Base-by-base conservation (phyloP, 2,329 filamentous ascomycete species). In the Microsporum audouinii region DNA sequence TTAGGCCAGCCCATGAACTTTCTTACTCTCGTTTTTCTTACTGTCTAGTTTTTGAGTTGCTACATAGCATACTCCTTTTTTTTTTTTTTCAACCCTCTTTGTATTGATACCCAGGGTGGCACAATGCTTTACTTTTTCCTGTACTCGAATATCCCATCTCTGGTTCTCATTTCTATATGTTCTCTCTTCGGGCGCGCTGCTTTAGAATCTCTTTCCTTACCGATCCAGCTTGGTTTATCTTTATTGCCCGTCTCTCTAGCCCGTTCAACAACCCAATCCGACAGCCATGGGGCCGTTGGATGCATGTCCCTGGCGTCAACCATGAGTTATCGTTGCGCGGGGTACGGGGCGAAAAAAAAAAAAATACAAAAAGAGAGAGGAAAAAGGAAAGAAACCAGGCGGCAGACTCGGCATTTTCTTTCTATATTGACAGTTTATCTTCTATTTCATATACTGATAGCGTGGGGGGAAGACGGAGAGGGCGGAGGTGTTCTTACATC, bases 101-200 rank as follows among this genome's bases (percentile, higher is more conserved):
- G 55, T 57, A 41, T 59, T 59, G 57, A 59, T 59, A 59, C 57
- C 57, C 57, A 45, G 41, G 57, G 57, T 34, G 57, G 57, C 57
- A 59, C 55, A 59, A 34, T 47, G 57, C 39, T 59, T 58, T 58
- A 57, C 31, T 59, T 47, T 59, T 59, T 47, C 31, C 27, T 36
- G 34, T 47, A 38, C 38, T 59, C 39, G 34, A 17, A n/a, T 59
- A 31, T 59, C 41, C 31, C 7, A 17, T 7, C 33, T 34, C 17
- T 17, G 8, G n/a, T 6, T 36, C 29, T 33, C 34, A 8, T 47
- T 41, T 43, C 39, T 43, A 43, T 5, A 43, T 41, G n/a, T 41
- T 34, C 34, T 6, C 8, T 57, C 12, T 17, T 17, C 27, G 23
- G 55, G 6, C 36, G 55, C 29, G 38, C 27, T 57, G 14, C 38